These are phyloP conservation scores for Sporobolomyces pararoseus DNA, from an alignment of 768 basidiomycete genomes.

Conservation along the genomic window DNA sequence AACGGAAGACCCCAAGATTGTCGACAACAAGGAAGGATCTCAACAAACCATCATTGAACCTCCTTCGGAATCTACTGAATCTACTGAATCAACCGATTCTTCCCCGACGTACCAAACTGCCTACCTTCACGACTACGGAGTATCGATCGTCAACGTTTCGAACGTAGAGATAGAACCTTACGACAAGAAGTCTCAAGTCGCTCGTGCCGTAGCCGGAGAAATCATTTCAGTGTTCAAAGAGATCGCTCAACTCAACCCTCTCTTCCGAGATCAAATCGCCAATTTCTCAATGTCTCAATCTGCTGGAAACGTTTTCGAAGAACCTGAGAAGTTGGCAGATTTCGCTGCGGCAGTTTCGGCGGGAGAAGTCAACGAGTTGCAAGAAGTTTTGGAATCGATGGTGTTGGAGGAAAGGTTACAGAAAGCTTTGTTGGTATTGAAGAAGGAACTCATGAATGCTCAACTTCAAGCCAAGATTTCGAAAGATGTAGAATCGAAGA, in stretches of 20 bases:
- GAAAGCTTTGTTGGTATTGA: slow-evolving; percentile 84
- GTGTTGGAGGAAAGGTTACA: slow-evolving; percentile 81
- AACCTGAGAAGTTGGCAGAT: slow-evolving; percentile 94
- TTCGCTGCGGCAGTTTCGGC: slow-evolving; percentile 93
- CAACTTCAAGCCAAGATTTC: slow-evolving; percentile 89
- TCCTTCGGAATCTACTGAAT: slow-evolving; percentile 7
- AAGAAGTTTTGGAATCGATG: slow-evolving; percentile 84
- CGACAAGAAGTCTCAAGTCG: slow-evolving; percentile 81
- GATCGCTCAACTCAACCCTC: slow-evolving; percentile 90
- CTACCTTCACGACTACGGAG: slow-evolving; percentile 71
- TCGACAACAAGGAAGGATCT: slow-evolving; percentile 3
- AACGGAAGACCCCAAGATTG: slow-evolving; percentile 7
- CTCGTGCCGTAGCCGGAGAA: slow-evolving; percentile 92
- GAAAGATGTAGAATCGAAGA: slow-evolving; percentile 79
- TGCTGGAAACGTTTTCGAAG: slow-evolving; percentile 89
- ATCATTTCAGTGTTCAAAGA: slow-evolving; percentile 98
- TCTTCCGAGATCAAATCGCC: slow-evolving; percentile 97
- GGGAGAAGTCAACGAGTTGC: slow-evolving; percentile 86
- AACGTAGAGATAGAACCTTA: slow-evolving; percentile 77
- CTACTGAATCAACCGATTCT: not conserved
- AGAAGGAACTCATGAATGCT: slow-evolving; percentile 96
- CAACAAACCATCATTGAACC: not conserved
- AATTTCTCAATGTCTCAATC: slow-evolving; percentile 92
- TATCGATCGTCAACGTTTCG: slow-evolving; percentile 83
- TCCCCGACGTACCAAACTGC: slow-evolving; percentile 70